Base-by-base conservation (phyloP, 2,329 filamentous ascomycete species). In the Neonectria sp. region DNA sequence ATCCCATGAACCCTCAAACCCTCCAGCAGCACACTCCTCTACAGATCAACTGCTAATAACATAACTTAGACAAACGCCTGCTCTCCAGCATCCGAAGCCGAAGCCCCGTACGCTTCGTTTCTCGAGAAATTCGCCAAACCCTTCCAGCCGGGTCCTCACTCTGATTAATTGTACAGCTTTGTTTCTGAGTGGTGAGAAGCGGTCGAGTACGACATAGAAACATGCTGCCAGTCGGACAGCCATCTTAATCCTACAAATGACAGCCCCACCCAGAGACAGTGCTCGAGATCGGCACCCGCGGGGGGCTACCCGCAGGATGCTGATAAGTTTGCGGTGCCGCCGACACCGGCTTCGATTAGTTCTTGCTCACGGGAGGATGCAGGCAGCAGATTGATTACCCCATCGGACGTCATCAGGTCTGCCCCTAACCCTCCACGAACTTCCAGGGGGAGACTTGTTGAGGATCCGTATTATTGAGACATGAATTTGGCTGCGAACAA, bases 161-260 rank as follows among this genome's bases (percentile, higher is more conserved):
- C 35, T 12, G 12, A 40, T 15, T 40, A 8, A 4, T 8, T 15
- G 15, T 24, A 51, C 43, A 51, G 29, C 35, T 33, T 55, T 43
- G 40, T 60, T 56, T 13, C 37, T 27, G 51, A 57, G 45, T 61
- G 57, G 57, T 52, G 61, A 25, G 45, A 51, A 25, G 29, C 63
- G 1, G 7, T 53, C 33, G 57, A 33, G 6, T 53, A 33, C 31
- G 45, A 61, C 52, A 52, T 8, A 33, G 9, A 60, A 17, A 40
- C 1, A 49, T 24, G n/a, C 11, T 60, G 43, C 57, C 57, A 31
- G 46, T 60, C 57, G 7, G 57, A 60, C 13, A 60, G 46, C 45
- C 31, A 52, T 24, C 57, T 60, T 40, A 7, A 60, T 4, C 46
- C n/a, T 40, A 2, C 46, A n/a, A 13, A 40, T 31, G 31, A 51